Evolutionary conservation across 2,329 filamentous ascomycete genomes (phyloP), one percentile per base, ranked within the genome.

Genomic region (Pezicula neosporulosa): DNA sequence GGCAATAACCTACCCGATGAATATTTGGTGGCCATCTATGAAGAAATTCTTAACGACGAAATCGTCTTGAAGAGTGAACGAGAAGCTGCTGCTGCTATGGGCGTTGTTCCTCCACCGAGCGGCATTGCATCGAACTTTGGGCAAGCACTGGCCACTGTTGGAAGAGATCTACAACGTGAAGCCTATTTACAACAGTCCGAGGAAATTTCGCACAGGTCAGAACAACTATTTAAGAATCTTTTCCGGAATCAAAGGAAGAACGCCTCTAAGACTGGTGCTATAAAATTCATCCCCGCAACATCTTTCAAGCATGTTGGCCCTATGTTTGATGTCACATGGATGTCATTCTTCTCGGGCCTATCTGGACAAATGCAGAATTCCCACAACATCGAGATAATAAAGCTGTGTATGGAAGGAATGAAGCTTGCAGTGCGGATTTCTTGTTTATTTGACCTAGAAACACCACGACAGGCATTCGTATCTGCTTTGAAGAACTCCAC

Each of bases 281-380:
- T 86, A 77, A 71, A 85, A 75, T 99, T 94, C 69, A 95, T 99
- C 49, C 89, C 90, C 1, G 94, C 94, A 3, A 94, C 90, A 1
- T 97, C 92, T 0, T 92, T 90, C 67, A 93, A 90, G 62, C 94
- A 99, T 68, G 89, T 97, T 46, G 94, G 94, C 0, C 91, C 94
- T 1, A 99, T 99, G 94, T 97, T 99, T 65, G 92, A 96, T 63
- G 91, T 96, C 21, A 95, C 91, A 0, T 99, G 94, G 94, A 99
- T 97, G 93, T 96, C 93, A 9, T 95, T 97, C 69, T 87, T 99
- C 64, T 97, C 93, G 5, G 92, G 92, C 0, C 79, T 99, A 24
- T 97, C 93, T 1, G 92, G 89, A 47, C 89, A 95, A 60, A 92
- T 94, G 67, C 94, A 97, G 62, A 92, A 96, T 65, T 88, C 90